Percentiles rank a stretch among this genome's conserved stretches.
phyloP scores from a whole-genome alignment of 176 grass and related monocot species.

The Pharus latifolius region DNA sequence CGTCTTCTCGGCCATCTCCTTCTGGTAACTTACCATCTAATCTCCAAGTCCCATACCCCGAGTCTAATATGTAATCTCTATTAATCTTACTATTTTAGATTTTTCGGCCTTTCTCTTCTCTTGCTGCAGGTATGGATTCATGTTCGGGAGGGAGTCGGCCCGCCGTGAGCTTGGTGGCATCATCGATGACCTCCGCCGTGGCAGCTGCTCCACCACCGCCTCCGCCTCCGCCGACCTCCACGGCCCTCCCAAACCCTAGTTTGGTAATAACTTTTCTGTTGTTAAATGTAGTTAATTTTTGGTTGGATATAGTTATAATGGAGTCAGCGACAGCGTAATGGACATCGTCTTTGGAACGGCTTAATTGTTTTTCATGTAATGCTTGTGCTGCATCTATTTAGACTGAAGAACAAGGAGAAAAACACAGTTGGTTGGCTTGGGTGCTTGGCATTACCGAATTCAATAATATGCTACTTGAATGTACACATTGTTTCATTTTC shows the following conservation, averaged over 20 bases:
- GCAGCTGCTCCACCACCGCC: neutral
- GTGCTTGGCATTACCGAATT: no score
- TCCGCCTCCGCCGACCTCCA: neutral
- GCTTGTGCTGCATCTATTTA: neutral
- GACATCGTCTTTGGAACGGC: no score
- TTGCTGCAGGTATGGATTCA: conserved; percentile 82
- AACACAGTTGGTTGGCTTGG: no score
- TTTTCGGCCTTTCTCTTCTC: neutral
- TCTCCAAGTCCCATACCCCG: neutral
- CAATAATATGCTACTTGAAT: neutral
- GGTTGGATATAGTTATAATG: neutral
- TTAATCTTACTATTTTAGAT: neutral
- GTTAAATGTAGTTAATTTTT: neutral
- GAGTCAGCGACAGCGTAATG: conserved; percentile 28
- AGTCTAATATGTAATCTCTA: neutral
- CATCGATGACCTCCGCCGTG: conserved; percentile 62
- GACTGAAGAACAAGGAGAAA: neutral
- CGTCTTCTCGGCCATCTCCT: conserved; percentile 93
- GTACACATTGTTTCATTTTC: neutral
- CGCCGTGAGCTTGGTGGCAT: conserved; percentile 79
- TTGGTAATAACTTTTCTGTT: neutral
- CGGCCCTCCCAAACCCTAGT: conserved; percentile 32
- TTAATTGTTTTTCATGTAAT: neutral
- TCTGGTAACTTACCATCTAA: conserved; percentile 27
- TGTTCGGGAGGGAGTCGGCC: conserved; percentile 97